Conservation (phyloP, 352 stramenopile genomes). For the Pythium chondricola region DNA sequence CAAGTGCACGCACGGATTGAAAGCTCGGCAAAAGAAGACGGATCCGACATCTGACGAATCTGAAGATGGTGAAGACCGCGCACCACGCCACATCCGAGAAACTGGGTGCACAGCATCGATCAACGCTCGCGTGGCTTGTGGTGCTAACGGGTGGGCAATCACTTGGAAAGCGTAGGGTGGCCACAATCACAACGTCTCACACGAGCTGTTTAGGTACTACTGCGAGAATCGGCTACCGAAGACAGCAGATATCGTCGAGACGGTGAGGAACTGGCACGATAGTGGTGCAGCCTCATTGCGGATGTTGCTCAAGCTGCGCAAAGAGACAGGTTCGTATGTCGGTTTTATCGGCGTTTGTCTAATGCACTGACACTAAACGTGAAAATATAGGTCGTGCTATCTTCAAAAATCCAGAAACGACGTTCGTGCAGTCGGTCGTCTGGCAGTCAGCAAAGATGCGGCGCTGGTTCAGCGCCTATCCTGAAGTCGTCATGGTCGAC, state of each 20-base stretch:
- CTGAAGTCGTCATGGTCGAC: conserved; percentile 4
- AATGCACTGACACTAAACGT: neutral
- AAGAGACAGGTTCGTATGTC: neutral
- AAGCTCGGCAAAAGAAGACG: neutral
- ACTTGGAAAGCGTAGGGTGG: neutral
- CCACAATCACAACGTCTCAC: neutral
- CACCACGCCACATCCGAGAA: neutral
- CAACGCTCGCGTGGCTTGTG: neutral
- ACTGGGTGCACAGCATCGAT: neutral
- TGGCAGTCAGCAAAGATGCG: neutral
- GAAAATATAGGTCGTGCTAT: neutral
- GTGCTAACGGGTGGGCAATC: neutral
- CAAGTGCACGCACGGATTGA: neutral
- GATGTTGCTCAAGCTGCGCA: neutral
- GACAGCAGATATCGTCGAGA: neutral
- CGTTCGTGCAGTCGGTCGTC: neutral
- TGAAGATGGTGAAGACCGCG: neutral
- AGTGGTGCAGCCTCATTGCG: neutral
- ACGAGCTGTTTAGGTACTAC: neutral
- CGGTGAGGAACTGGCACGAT: neutral
- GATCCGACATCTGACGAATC: neutral
- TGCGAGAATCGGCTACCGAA: neutral
- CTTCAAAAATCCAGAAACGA: neutral
- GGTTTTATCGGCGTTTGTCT: neutral
- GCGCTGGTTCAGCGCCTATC: neutral